A percentile compares a stretch with the other conserved stretches of the same genome.
These are phyloP conservation scores for Penicillium argentinense DNA, from an alignment of 495 filamentous ascomycete species.

Conservation along the genomic window DNA sequence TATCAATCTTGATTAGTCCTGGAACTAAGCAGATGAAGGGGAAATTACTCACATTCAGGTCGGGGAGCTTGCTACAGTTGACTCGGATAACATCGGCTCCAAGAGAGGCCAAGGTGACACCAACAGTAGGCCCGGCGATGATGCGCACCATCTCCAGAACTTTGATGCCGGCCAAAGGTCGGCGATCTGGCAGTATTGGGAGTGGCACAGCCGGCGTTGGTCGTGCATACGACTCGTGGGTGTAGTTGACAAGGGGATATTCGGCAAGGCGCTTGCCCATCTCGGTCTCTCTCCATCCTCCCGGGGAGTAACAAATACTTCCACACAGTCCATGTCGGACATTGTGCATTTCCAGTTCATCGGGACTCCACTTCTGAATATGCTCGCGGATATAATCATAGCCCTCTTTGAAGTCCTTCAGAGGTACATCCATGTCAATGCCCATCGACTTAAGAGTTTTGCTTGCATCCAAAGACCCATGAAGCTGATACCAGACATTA, in stretches of 20 bases:
- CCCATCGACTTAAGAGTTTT: conserved; percentile 24
- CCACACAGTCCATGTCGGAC: conserved; percentile 30
- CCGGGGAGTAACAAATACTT: conserved; percentile 33
- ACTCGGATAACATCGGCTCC: conserved; percentile 63
- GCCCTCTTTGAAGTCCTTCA: not conserved
- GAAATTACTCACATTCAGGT: conserved; percentile 44
- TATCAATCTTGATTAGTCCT: conserved; percentile 45
- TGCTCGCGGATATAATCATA: conserved; percentile 25
- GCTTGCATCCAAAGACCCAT: conserved; percentile 30
- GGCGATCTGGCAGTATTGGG: conserved; percentile 9
- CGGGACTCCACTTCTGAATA: conserved; percentile 25
- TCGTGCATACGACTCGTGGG: conserved; percentile 19
- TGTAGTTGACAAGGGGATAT: conserved; percentile 26
- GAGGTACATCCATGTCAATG: conserved; percentile 19
- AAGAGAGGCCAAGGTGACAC: conserved; percentile 52
- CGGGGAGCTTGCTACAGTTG: conserved; percentile 53
- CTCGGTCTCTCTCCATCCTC: conserved; percentile 32
- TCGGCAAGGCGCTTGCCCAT: conserved; percentile 25
- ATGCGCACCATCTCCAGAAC: conserved; percentile 60
- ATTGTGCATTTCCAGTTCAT: conserved; percentile 38
- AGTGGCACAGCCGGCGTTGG: conserved; percentile 19
- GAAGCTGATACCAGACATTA: conserved; percentile 33
- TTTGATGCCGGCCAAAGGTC: conserved; percentile 58
- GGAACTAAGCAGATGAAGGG: conserved; percentile 49
- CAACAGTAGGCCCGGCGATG: conserved; percentile 59